Evolutionary conservation across 805 yeast genomes (phyloP).

Genomic region (Wickerhamomyces strasburgensis): DNA sequence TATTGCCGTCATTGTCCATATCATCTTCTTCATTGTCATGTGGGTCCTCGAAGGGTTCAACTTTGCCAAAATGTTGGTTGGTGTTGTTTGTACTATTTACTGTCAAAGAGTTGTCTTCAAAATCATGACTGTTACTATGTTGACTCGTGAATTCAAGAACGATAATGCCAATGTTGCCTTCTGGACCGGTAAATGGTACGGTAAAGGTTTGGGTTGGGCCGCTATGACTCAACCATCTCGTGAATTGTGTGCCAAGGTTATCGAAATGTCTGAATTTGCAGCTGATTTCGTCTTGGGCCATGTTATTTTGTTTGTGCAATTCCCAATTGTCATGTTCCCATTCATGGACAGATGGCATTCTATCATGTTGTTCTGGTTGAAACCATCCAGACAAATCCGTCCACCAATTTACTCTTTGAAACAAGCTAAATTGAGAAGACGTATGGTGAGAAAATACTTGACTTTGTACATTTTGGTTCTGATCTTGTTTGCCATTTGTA

Average conservation of each 20-base stretch:
- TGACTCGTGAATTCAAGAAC: constrained; percentile 94
- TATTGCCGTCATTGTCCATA: constrained; percentile 81
- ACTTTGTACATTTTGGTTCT: constrained; percentile 70
- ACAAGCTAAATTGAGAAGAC: constrained; percentile 92
- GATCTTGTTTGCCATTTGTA: constrained; percentile 63
- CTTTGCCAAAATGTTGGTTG: constrained; percentile 82
- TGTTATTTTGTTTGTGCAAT: constrained; percentile 76
- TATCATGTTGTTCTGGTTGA: constrained; percentile 97
- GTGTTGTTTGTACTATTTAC: constrained; percentile 78
- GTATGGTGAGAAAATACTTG: constrained; percentile 95
- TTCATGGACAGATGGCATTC: constrained; percentile 96
- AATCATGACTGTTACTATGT: constrained; percentile 65
- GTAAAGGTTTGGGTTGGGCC: constrained; percentile 86
- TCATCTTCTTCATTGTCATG: constrained; percentile 87
- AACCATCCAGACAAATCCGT: constrained; percentile 93
- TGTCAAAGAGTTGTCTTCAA: constrained; percentile 86
- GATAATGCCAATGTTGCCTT: constrained; percentile 95
- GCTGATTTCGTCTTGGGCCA: constrained; percentile 97
- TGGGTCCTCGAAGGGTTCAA: constrained; percentile 95
- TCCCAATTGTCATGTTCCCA: constrained; percentile 84
- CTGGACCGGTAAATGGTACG: constrained; percentile 99
- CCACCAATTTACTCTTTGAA: constrained; percentile 96
- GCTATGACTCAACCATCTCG: constrained; percentile 95
- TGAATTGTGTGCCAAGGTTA: constrained; percentile 90
- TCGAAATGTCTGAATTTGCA: constrained; percentile 92